phyloP scores from a whole-genome alignment of 2,329 filamentous ascomycete species.

The Pseudopyricularia javanii region DNA sequence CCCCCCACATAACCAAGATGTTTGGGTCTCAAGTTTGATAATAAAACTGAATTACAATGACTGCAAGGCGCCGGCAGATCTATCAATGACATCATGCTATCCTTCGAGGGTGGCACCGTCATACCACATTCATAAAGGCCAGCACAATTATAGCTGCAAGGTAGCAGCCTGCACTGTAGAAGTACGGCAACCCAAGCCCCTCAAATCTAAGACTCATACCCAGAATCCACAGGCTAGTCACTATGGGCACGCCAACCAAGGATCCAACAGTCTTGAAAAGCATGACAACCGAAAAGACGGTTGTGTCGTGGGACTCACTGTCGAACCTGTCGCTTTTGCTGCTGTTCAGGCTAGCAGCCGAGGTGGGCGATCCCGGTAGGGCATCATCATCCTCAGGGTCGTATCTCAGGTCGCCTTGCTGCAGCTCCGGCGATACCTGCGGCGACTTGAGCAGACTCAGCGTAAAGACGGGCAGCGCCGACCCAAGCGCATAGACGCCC shows the following conservation, averaged over 20 bases:
- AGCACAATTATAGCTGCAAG: slow-evolving; percentile 20
- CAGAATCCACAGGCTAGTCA: slow-evolving; percentile 33
- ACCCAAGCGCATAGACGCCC: slow-evolving; percentile 33
- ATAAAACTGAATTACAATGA: too few species aligned
- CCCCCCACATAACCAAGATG: too few species aligned
- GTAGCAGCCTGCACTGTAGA: slow-evolving; percentile 26
- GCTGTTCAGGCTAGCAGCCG: background rate
- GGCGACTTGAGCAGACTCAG: slow-evolving; percentile 33
- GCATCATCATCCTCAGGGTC: background rate
- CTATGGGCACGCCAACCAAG: slow-evolving; percentile 31
- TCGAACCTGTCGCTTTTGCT: slow-evolving; percentile 1
- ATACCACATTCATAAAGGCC: slow-evolving; percentile 3
- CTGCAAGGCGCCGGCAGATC: too few species aligned
- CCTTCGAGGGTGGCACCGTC: too few species aligned
- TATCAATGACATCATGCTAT: too few species aligned
- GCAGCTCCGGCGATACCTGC: slow-evolving; percentile 11
- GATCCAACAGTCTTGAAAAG: slow-evolving; percentile 34
- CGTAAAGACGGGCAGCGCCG: slow-evolving; percentile 36
- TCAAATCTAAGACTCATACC: slow-evolving; percentile 24
- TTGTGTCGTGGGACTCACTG: slow-evolving; percentile 19
- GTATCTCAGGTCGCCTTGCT: background rate
- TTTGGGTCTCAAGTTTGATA: too few species aligned
- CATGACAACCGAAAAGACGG: slow-evolving; percentile 38
- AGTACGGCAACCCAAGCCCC: slow-evolving; percentile 25
- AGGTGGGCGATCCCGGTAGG: background rate